A percentile compares a stretch with the other conserved stretches of the same genome.
phyloP scores from a whole-genome alignment of 2,329 filamentous ascomycete species.

The Fusarium pseudocircinatum region DNA sequence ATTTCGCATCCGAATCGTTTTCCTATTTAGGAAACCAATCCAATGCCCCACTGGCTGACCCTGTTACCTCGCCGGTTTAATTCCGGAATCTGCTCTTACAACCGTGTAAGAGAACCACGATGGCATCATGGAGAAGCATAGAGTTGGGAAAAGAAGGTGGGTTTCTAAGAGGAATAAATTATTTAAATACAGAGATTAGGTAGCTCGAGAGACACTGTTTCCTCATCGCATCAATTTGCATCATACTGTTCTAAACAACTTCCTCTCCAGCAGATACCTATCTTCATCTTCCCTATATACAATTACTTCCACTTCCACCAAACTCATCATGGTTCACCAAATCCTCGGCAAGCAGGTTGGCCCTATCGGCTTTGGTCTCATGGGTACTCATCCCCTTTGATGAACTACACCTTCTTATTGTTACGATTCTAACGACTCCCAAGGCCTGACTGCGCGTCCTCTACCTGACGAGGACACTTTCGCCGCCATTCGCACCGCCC shows the following conservation, averaged over 20 bases:
- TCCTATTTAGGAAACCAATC: slow-evolving; percentile 35
- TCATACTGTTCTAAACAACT: not conserved
- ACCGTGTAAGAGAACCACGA: slow-evolving; percentile 9
- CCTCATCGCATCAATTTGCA: not conserved
- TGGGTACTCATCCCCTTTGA: slow-evolving; percentile 26
- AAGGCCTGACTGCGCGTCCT: slow-evolving; percentile 34
- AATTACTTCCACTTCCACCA: not conserved
- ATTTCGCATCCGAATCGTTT: slow-evolving; percentile 10
- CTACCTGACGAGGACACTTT: slow-evolving; percentile 53
- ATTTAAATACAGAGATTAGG: slow-evolving; percentile 12
- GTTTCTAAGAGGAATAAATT: not conserved
- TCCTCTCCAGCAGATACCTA: not conserved
- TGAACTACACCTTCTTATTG: slow-evolving; percentile 34
- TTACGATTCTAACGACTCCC: slow-evolving; percentile 1
- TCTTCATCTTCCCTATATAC: not conserved
- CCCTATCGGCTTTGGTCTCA: slow-evolving; percentile 41
- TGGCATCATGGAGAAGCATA: slow-evolving; percentile 2
- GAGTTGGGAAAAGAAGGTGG: not conserved
- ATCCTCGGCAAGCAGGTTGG: slow-evolving; percentile 38
- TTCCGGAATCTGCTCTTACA: slow-evolving; percentile 12
- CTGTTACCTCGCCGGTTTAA: not conserved
- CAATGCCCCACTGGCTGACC: not conserved
- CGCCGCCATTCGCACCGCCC: slow-evolving; percentile 62
- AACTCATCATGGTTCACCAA: slow-evolving; percentile 35
- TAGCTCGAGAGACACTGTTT: not conserved